These are phyloP conservation scores for Fusarium sp. DNA, from an alignment of 2,329 filamentous ascomycete species.

Conservation along the genomic window DNA sequence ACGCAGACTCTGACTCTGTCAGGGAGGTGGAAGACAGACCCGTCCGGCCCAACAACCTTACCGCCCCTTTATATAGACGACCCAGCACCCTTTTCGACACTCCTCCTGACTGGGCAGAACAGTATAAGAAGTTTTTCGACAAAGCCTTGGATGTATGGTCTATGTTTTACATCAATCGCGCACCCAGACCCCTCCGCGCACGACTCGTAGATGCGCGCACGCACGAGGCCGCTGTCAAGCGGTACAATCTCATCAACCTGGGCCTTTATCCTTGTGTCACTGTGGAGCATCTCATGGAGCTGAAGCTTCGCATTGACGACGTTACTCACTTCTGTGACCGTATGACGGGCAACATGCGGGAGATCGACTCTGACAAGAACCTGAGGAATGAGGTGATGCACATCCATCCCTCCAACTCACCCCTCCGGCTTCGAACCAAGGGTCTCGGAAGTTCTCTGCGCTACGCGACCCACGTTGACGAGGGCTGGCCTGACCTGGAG, in stretches of 20 bases:
- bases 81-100: neutral
- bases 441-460: slow-evolving; percentile 38
- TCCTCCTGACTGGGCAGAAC: neutral
- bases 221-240: neutral
- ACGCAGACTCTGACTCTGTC: neutral
- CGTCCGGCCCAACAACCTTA: neutral
- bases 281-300: neutral
- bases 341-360: neutral
- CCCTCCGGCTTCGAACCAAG: slow-evolving; percentile 23
- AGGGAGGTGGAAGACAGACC: neutral
- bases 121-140: neutral
- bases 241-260: neutral
- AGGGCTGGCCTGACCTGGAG: slow-evolving; percentile 20
- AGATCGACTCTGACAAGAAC: neutral
- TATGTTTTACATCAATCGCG: neutral
- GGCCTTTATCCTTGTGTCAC: neutral
- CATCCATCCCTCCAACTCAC: neutral
- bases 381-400: neutral
- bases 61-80: no score
- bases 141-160: neutral
- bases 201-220: neutral
- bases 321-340: neutral
- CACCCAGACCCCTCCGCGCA: neutral
- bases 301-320: slow-evolving; percentile 14
- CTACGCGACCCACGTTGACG: slow-evolving; percentile 23